phyloP scores from a whole-genome alignment of 2,329 filamentous ascomycete genomes.

The Arthrobotrys musiformis region DNA sequence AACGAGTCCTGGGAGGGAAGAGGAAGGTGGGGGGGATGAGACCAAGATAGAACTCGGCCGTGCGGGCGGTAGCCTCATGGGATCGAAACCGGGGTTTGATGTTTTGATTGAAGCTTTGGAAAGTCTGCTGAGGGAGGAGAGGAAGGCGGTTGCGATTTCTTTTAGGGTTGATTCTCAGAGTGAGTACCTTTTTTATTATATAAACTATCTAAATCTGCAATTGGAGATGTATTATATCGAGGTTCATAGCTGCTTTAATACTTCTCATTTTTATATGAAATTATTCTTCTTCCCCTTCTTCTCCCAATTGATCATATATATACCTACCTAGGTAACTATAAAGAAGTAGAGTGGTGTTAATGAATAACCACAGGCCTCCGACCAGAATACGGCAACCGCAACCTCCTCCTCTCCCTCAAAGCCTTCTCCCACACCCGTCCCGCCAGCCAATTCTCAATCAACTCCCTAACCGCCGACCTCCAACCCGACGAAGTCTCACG shows the following conservation, averaged over 20 bases:
- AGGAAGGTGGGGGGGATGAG: neutral
- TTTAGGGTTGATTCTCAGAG: neutral
- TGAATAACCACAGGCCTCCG: too few relatives aligned
- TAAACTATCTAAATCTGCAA: too few relatives aligned
- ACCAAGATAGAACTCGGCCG: neutral
- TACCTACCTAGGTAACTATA: too few relatives aligned
- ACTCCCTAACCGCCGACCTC: neutral
- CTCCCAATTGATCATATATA: too few relatives aligned
- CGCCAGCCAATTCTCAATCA: slow-evolving; percentile 3
- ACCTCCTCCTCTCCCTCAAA: neutral
- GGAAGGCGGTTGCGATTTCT: neutral
- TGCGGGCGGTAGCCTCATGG: too few relatives aligned
- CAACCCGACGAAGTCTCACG: neutral
- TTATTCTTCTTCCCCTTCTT: too few relatives aligned
- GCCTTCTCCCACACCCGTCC: slow-evolving; percentile 7
- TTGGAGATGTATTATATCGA: too few relatives aligned
- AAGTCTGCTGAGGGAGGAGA: neutral
- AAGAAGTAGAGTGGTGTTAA: too few relatives aligned
- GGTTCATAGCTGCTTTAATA: too few relatives aligned
- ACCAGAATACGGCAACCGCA: neutral
- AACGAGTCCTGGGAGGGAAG: too few relatives aligned
- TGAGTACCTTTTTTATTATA: neutral
- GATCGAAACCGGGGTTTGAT: too few relatives aligned
- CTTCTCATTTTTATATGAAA: neutral
- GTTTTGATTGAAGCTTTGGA: slow-evolving; percentile 1